phyloP scores from a whole-genome alignment of 176 grass and related monocot species.

The Coix lacrymajobi region DNA sequence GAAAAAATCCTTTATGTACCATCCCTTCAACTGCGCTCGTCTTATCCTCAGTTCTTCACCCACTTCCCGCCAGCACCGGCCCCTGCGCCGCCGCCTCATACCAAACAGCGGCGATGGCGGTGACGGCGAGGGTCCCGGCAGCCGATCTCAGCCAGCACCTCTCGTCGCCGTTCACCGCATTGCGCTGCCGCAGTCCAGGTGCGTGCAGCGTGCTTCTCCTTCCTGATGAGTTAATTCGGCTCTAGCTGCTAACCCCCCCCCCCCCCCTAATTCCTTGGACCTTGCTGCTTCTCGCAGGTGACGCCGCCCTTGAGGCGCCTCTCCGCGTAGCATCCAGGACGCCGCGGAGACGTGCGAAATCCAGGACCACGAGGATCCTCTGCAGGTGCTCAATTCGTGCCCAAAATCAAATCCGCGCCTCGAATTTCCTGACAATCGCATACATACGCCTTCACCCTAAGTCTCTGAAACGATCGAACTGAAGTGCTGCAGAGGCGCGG shows the following conservation, averaged over 20 bases:
- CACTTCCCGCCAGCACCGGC: not conserved
- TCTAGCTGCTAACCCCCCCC: no score
- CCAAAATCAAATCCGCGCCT: not conserved
- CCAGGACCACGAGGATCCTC: not conserved
- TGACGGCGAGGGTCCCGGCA: not conserved
- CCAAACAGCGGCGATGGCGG: not conserved
- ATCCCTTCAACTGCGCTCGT: not conserved
- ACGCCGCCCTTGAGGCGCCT: not conserved
- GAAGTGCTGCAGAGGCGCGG: slow-evolving; percentile 45
- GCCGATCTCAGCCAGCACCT: not conserved
- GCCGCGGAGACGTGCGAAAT: not conserved
- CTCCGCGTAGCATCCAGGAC: not conserved
- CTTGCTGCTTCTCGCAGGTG: not conserved
- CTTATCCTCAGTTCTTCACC: slow-evolving; percentile 7
- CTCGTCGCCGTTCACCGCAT: not conserved
- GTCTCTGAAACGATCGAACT: not conserved
- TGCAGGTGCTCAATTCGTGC: not conserved
- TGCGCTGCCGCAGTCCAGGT: not conserved
- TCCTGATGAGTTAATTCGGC: not conserved
- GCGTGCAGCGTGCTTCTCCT: not conserved
- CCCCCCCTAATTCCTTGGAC: no score
- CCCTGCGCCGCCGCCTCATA: not conserved
- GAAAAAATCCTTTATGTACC: no score
- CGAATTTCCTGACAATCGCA: not conserved
- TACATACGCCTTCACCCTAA: not conserved